Conservation (phyloP, 1,139 yeast genomes). For the Arxiozyma telluris region DNA sequence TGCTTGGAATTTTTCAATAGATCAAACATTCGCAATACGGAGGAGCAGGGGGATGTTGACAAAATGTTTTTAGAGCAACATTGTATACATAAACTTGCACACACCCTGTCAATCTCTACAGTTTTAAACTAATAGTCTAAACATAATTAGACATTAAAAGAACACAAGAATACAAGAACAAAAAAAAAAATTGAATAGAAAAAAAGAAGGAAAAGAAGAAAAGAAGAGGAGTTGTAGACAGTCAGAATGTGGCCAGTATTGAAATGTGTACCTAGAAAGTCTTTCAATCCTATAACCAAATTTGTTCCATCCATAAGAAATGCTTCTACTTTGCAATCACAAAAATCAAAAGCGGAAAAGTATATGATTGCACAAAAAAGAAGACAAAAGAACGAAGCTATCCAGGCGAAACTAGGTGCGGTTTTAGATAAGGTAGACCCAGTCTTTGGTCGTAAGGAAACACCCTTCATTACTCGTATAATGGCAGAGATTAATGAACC, state of each 20-base stretch:
- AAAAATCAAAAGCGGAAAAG: constrained; percentile 22
- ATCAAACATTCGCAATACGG: too few species aligned
- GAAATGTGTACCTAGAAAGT: not conserved
- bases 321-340: constrained; percentile 1
- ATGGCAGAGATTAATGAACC: constrained; percentile 57
- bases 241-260: not conserved
- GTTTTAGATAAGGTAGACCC: constrained; percentile 49
- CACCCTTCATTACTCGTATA: constrained; percentile 63
- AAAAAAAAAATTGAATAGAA: too few species aligned
- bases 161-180: too few species aligned
- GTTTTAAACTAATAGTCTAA: not conserved
- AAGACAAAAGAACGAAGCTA: constrained; percentile 32
- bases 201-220: constrained; percentile 20
- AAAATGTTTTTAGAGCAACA: too few species aligned
- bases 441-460: constrained; percentile 61
- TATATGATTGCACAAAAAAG: constrained; percentile 31
- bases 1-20: too few species aligned
- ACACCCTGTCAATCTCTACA: too few species aligned
- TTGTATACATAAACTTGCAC: too few species aligned
- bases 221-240: constrained; percentile 14
- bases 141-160: too few species aligned
- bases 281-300: not conserved
- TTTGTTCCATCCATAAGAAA: not conserved
- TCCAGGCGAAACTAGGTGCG: constrained; percentile 24
- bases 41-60: too few species aligned